Evolutionary conservation across 768 basidiomycete genomes (phyloP), one percentile per base, ranked within the genome.

Genomic region (Postia placenta): DNA sequence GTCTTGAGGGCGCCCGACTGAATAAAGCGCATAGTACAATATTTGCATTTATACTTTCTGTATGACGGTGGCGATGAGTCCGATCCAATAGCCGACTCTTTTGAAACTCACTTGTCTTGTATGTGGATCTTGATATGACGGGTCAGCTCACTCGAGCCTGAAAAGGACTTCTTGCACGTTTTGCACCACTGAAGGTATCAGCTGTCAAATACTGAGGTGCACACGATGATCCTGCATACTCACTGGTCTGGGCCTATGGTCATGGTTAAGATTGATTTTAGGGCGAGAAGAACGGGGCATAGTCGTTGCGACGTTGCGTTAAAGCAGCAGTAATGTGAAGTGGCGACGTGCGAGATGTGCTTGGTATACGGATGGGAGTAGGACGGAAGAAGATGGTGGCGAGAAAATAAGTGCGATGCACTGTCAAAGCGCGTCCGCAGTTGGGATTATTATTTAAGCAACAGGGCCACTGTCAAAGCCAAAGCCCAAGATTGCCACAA

Each of bases 1-100:
- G 79, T 83, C 53, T 77, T 79, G 45, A 87, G 67, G 2, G 76
- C 80, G 2, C 79, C 78, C 37, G 57, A 64, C 62, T 87, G 86
- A 7, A 76, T 63, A 59, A 88, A 88, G 1, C 57, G 55, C 59
- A 76, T 83, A 4, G 63, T 63, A 56, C 86, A 88, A 11, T 5
- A n/a, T 12, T 30, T 52, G 58, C 85, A 87, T 2, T 58, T 48
- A 51, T 79, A 68, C 5, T 75, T 76, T 45, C 85, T 86, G 35
- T 44, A 24, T 24, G 9, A 50, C 38, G 36, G 28, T 37, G 11
- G 42, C 15, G 6, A 39, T 11, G 38, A 39, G 17, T 7, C 9
- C 19, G 38, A 9, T 6, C 38, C 7, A 33, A 33, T 15, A 33
- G 30, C 15, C 30, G 15, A 33, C 30, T 7, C 7, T n/a, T n/a